phyloP scores from a whole-genome alignment of 805 yeast species.

The Lipomyces starkeyi region DNA sequence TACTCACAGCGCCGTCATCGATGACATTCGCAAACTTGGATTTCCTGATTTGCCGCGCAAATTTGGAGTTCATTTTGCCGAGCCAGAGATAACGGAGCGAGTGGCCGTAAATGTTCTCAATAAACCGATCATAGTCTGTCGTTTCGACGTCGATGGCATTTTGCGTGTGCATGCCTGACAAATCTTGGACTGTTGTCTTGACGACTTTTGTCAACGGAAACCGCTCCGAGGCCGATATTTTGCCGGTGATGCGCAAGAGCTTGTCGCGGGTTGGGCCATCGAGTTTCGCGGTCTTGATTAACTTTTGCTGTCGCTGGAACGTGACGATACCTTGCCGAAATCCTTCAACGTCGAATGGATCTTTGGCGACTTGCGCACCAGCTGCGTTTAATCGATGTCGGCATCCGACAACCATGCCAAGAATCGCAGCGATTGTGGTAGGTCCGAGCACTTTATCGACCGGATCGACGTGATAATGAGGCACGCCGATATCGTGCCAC shows the following conservation, averaged over 20 bases:
- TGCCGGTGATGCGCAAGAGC: constrained; percentile 56
- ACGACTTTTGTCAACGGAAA: constrained; percentile 68
- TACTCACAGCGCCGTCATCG: background rate
- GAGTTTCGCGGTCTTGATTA: constrained; percentile 55
- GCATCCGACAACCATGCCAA: constrained; percentile 77
- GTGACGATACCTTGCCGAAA: constrained; percentile 71
- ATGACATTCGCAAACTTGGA: constrained; percentile 14
- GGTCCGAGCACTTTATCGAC: constrained; percentile 66
- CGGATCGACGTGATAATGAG: constrained; percentile 45
- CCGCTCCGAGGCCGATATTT: constrained; percentile 49
- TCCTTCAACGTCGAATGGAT: constrained; percentile 77
- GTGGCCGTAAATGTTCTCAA: constrained; percentile 44
- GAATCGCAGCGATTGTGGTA: constrained; percentile 73
- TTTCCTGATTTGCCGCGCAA: constrained; percentile 37
- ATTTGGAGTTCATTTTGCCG: constrained; percentile 53
- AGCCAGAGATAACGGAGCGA: constrained; percentile 52
- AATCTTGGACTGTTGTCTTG: constrained; percentile 74
- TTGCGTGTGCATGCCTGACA: constrained; percentile 49
- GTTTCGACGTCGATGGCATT: constrained; percentile 47
- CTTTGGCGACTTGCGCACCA: constrained; percentile 72
- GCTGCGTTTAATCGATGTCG: constrained; percentile 62
- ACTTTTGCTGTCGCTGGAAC: constrained; percentile 74
- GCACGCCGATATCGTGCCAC: constrained; percentile 77
- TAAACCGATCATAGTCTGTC: constrained; percentile 46
- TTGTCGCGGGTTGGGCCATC: constrained; percentile 63